Conservation (phyloP, 805 yeast species). For the Wilhelminamyces savonicus region DNA sequence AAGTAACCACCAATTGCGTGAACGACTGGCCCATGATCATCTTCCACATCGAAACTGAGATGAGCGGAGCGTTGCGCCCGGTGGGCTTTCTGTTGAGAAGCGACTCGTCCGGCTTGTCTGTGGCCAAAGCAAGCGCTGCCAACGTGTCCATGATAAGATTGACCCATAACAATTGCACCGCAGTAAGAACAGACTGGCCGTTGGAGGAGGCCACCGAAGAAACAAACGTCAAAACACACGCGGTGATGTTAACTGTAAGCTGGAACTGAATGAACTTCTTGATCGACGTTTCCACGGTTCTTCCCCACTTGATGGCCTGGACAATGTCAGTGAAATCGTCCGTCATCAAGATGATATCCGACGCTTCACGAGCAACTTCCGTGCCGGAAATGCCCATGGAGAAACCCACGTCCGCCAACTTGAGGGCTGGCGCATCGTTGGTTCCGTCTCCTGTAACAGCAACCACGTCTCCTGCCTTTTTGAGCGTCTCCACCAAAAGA, state of each 20-base stretch:
- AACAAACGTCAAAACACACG: constrained; percentile 89
- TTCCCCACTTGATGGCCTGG: constrained; percentile 97
- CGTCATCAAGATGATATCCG: constrained; percentile 86
- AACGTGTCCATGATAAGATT: constrained; percentile 97
- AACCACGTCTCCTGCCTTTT: constrained; percentile 81
- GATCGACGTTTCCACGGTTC: constrained; percentile 92
- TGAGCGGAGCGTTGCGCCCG: constrained; percentile 72
- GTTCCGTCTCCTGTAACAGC: constrained; percentile 99
- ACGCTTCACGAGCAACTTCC: constrained; percentile 97
- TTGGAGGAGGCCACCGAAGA: constrained; percentile 82
- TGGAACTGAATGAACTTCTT: constrained; percentile 96
- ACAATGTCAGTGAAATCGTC: constrained; percentile 94
- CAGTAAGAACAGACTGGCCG: constrained; percentile 85
- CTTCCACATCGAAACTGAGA: constrained; percentile 94
- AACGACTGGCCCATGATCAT: constrained; percentile 88
- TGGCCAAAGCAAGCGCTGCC: constrained; percentile 95
- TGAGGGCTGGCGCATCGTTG: constrained; percentile 96
- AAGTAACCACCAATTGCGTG: constrained; percentile 74
- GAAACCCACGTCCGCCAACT: constrained; percentile 95
- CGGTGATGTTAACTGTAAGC: constrained; percentile 92
- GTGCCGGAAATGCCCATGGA: constrained; percentile 99
- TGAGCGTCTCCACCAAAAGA: constrained; percentile 73
- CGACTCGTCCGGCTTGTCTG: constrained; percentile 88
- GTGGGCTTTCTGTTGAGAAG: constrained; percentile 78
- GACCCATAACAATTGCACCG: constrained; percentile 96